Percentiles rank a stretch among this genome's conserved stretches.
phyloP scores from a whole-genome alignment of 352 stramenopile genomes.

The Globisporangium cylindrosporum region DNA sequence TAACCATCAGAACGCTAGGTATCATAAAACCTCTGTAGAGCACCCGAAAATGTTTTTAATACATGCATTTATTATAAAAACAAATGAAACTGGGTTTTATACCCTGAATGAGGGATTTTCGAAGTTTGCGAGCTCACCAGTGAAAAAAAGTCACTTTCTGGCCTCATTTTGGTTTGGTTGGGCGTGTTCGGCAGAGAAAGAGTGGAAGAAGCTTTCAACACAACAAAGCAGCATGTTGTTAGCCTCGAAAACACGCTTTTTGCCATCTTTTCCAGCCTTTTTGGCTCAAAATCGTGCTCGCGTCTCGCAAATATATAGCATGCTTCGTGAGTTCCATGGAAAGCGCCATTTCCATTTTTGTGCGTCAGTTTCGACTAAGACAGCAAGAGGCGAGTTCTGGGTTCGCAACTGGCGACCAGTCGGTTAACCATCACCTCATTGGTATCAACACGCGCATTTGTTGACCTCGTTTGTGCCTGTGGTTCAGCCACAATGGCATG shows the following conservation, averaged over 20 bases:
- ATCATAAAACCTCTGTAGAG: neutral
- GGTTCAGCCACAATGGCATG: neutral
- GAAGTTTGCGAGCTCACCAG: neutral
- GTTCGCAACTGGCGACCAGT: neutral
- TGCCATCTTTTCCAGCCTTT: too few relatives aligned
- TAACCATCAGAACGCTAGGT: neutral
- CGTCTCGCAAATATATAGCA: too few relatives aligned
- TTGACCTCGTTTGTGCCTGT: neutral
- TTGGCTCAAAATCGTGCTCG: too few relatives aligned
- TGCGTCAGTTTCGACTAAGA: neutral
- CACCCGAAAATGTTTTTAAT: neutral
- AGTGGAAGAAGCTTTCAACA: neutral
- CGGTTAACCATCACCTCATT: neutral
- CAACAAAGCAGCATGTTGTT: neutral
- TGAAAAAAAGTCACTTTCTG: neutral
- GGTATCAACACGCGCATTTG: neutral
- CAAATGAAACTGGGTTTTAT: neutral
- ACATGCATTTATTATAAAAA: neutral
- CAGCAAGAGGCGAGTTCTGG: neutral
- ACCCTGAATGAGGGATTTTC: neutral
- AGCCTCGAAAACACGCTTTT: too few relatives aligned
- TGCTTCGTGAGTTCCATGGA: neutral
- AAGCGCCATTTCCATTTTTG: neutral
- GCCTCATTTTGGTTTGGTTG: neutral
- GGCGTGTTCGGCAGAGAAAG: neutral